Base-by-base conservation (phyloP, 2,329 filamentous ascomycete genomes). In the Microcyclospora tardicrescens region DNA sequence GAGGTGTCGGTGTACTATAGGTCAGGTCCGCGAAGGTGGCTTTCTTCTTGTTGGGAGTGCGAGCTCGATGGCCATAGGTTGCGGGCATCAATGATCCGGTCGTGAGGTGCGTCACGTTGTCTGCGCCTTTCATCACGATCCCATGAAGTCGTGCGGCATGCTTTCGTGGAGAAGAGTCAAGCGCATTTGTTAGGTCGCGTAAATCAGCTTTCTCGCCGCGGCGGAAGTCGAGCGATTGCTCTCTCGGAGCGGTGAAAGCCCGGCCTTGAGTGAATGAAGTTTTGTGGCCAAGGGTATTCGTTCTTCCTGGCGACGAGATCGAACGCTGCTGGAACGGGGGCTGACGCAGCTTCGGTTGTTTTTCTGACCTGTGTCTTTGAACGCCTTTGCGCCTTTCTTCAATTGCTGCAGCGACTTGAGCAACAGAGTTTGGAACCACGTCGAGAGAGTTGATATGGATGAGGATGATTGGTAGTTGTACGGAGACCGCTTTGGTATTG, bases 391-490 rank as follows among this genome's bases (percentile, higher is more conserved):
- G 54, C 49, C 70, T 71, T 42, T 71, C 67, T 51, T 72, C 68
- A 16, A 72, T 71, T 3, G 69, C 68, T 16, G 68, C 66, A 24
- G 70, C 68, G 2, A 73, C 70, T 53, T 72, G 69, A 5, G 68
- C 69, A 6, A 69, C 66, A 1, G 65, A 67, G 39, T 73, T 73
- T 13, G 71, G 70, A 8, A 72, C 61, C 6, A 73, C 67, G 40
- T 74, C 71, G 33, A 74, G 60, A 1, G 70, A 72, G 43, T 72
- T 73, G 62, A 73, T 72, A 46, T 72, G 71, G 30, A 74, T 69
- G 37, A 74, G 60, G 2, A 71, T 69, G 38, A 74, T 68, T 4
- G 71, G 71, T 33, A 73, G 52, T 44, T 73, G 71, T 6, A 74
- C 64, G 8, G 64, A 64, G 14, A 73, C 61, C n/a, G 65, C 50